Conservation (phyloP, 2,329 filamentous ascomycete species). For the Monosporascus sp. region DNA sequence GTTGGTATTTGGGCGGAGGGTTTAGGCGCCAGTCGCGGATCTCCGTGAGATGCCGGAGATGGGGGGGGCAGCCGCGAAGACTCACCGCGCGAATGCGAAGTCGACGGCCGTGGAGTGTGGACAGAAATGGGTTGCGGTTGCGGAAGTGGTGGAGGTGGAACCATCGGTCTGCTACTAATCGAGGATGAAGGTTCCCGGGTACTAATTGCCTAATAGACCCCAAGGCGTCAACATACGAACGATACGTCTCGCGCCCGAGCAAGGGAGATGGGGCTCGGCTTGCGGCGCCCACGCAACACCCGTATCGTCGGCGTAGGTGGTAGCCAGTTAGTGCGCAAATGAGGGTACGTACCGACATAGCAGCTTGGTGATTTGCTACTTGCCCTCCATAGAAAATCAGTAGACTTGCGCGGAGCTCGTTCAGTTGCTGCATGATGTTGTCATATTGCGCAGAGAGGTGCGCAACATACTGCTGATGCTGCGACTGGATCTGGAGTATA, state of each 20-base stretch:
- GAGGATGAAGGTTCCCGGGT: slow-evolving; percentile 14
- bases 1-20: slow-evolving; percentile 20
- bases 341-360: slow-evolving; percentile 23
- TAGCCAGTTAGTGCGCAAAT: background rate
- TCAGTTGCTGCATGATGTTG: slow-evolving; percentile 27
- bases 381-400: slow-evolving; percentile 14
- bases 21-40: slow-evolving; percentile 17
- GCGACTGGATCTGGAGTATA: slow-evolving; percentile 28
- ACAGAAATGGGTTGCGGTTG: slow-evolving; percentile 17
- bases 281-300: background rate
- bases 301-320: too few relatives aligned
- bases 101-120: slow-evolving; percentile 18
- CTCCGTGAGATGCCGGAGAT: slow-evolving; percentile 20
- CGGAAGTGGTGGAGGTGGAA: slow-evolving; percentile 15
- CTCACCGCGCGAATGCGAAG: slow-evolving; percentile 22
- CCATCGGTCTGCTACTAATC: slow-evolving; percentile 11
- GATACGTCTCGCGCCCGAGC: background rate
- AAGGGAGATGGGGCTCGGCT: background rate
- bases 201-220: slow-evolving; percentile 15
- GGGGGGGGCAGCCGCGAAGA: slow-evolving; percentile 19
- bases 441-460: slow-evolving; percentile 29
- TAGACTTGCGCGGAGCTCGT: slow-evolving; percentile 27
- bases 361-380: slow-evolving; percentile 24
- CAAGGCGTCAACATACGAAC: slow-evolving; percentile 10
- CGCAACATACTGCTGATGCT: slow-evolving; percentile 28